A percentile compares a stretch with the other conserved stretches of the same genome.
phyloP scores from a whole-genome alignment of 768 basidiomycete genomes.

The Tulasnella sp. region DNA sequence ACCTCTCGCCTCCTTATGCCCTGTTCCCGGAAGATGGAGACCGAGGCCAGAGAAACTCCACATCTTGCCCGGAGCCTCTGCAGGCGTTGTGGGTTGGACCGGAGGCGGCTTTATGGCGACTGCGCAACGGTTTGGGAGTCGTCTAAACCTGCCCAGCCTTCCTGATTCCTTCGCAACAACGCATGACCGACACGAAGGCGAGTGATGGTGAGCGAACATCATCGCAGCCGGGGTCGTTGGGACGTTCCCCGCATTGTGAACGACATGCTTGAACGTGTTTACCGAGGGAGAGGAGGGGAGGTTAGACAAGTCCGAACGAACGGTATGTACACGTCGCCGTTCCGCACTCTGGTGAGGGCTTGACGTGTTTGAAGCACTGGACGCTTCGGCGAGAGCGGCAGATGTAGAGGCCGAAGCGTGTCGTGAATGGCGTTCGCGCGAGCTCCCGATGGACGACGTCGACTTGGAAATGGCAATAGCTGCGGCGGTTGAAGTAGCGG shows the following conservation, averaged over 20 bases:
- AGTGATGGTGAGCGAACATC: conserved; percentile 25
- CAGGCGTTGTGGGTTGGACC: conserved; percentile 22
- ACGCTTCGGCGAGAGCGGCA: background rate
- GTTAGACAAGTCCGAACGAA: conserved; percentile 66
- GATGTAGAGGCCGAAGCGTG: conserved; percentile 44
- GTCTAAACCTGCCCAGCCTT: conserved; percentile 72
- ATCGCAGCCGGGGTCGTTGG: conserved; percentile 28
- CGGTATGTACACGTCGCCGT: conserved; percentile 49
- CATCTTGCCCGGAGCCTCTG: conserved; percentile 43
- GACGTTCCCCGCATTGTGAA: conserved; percentile 32
- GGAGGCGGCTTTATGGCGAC: conserved; percentile 29
- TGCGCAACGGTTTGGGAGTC: conserved; percentile 58
- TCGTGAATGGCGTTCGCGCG: conserved; percentile 36
- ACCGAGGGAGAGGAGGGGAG: conserved; percentile 85
- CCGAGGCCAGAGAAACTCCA: conserved; percentile 64
- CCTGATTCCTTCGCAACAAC: conserved; percentile 72
- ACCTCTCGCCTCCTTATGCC: background rate
- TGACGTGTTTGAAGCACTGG: background rate
- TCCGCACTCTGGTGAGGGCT: background rate
- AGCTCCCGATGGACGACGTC: conserved; percentile 2
- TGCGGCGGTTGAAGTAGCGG: background rate
- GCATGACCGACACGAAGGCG: conserved; percentile 59
- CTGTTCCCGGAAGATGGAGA: conserved; percentile 5
- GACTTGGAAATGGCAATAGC: background rate
- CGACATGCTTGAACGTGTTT: conserved; percentile 72